Percentiles rank a stretch among this genome's conserved stretches.
Evolutionary conservation across 345 rosid species (phyloP).

Genomic region (Clarkia xantiana): DNA sequence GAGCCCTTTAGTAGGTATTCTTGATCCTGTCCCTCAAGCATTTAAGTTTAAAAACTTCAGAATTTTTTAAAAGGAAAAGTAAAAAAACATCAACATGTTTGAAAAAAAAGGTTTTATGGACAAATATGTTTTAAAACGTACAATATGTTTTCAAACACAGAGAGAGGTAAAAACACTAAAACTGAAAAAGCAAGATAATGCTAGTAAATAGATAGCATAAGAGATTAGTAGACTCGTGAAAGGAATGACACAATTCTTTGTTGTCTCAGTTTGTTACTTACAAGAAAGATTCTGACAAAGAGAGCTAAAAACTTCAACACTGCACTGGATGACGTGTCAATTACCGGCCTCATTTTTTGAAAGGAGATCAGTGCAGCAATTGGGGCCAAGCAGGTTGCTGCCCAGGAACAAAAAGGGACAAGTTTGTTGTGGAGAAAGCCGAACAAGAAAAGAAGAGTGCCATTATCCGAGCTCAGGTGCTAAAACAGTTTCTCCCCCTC

Average conservation of each 20-base stretch:
- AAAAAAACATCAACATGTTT: too few relatives aligned
- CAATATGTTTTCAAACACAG: too few relatives aligned
- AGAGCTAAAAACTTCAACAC: constrained; percentile 65
- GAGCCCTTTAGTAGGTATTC: too few relatives aligned
- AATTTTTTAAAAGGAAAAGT: too few relatives aligned
- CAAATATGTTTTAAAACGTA: too few relatives aligned
- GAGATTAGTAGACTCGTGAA: neutral
- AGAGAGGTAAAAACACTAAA: constrained; percentile 58
- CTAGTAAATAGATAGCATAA: neutral
- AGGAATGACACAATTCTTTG: neutral
- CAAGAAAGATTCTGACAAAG: constrained; percentile 71
- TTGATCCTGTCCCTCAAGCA: too few relatives aligned
- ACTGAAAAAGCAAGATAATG: too few relatives aligned
- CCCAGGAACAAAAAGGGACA: constrained; percentile 93
- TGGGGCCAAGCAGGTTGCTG: constrained; percentile 93
- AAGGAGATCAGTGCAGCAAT: constrained; percentile 90
- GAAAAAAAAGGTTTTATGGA: too few relatives aligned
- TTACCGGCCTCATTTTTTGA: constrained; percentile 78
- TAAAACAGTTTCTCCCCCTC: neutral
- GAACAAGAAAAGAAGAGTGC: constrained; percentile 94
- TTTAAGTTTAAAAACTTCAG: too few relatives aligned
- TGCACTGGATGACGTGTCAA: constrained; percentile 87
- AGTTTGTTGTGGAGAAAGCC: constrained; percentile 83
- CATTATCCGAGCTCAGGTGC: constrained; percentile 80
- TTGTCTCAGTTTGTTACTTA: constrained; percentile 51